Evolutionary conservation across 1,284 basidiomycete genomes (phyloP), one percentile per base, ranked within the genome.

Genomic region (Leccinum pallidistipes): DNA sequence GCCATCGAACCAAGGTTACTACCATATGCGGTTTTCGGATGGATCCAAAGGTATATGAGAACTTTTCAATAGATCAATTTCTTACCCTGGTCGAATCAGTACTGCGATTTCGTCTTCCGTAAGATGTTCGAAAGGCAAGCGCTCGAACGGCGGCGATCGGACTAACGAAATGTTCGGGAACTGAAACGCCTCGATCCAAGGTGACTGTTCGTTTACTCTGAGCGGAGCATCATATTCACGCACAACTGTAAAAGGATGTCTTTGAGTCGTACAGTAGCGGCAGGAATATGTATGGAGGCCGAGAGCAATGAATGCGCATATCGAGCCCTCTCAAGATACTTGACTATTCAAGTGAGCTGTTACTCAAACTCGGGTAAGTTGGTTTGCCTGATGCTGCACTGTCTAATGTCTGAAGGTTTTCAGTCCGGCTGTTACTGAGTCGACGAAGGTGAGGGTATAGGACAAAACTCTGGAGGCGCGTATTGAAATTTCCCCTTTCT

Each of bases 81-180:
- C 69, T 74, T 58, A 61, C 62, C 43, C 56, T 57, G 60, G n/a
- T 50, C 58, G 47, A 52, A 59, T 29, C 65, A 91, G 88, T 90
- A 91, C 70, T 87, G 89, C 54, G 86, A 91, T 70, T 91, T 90
- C 66, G 84, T 91, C 12, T 91, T 91, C 71, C 86, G 89, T 58
- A 90, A 90, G 73, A 90, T 91, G 83, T 91, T 91, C 66, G 88
- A 90, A 74, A 83, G 84, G 62, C 79, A 82, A 47, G 70, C 81
- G n/a, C 73, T 79, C 7, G 36, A 74, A 80, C 47, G 81, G 78
- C 59, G 83, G 84, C 40, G 78, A 79, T 50, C 79, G 81, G 55
- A 76, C 81, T 16, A 80, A 86, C 56, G 27, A 27, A 89, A 90
- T 69, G 86, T 91, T 49, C 81, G 82, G 64, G 87, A 89, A 68